A percentile compares a stretch with the other conserved stretches of the same genome.
phyloP scores from a whole-genome alignment of 345 rosid genomes.

The Melaleuca quinquenervia region DNA sequence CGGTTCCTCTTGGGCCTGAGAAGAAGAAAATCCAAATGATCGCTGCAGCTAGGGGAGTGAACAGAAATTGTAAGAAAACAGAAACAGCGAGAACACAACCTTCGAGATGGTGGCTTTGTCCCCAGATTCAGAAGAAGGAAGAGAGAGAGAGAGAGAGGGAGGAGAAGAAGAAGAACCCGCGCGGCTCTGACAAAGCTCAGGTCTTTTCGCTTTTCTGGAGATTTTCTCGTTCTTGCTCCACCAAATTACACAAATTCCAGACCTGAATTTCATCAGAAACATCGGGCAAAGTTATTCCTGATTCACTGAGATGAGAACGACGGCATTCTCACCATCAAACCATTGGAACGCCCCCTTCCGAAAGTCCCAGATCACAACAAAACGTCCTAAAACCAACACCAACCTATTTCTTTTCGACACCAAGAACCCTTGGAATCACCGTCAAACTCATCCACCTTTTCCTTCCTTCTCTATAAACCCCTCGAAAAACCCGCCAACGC shows the following conservation, averaged over 20 bases:
- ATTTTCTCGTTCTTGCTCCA: background rate
- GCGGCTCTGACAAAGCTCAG: no score
- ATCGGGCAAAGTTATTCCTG: background rate
- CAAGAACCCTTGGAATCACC: background rate
- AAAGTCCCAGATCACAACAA: background rate
- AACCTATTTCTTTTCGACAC: background rate
- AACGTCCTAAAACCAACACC: background rate
- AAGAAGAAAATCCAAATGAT: background rate
- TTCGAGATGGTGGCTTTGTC: no score
- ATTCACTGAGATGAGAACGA: background rate
- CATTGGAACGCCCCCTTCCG: background rate
- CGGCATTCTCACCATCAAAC: background rate
- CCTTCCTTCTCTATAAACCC: conserved; percentile 23
- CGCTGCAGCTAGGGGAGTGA: no score
- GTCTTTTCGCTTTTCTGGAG: no score
- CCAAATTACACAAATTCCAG: background rate
- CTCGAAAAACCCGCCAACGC: conserved; percentile 5
- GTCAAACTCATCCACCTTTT: background rate
- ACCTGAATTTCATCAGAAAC: background rate
- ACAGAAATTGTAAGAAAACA: no score
- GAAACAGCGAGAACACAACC: no score
- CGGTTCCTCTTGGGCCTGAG: background rate
- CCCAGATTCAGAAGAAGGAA: no score
- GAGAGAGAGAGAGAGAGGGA: no score
- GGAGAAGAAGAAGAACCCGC: no score